Evolutionary conservation across 1,284 basidiomycete genomes (phyloP).

Genomic region (Rhodotorula mucilaginosa): DNA sequence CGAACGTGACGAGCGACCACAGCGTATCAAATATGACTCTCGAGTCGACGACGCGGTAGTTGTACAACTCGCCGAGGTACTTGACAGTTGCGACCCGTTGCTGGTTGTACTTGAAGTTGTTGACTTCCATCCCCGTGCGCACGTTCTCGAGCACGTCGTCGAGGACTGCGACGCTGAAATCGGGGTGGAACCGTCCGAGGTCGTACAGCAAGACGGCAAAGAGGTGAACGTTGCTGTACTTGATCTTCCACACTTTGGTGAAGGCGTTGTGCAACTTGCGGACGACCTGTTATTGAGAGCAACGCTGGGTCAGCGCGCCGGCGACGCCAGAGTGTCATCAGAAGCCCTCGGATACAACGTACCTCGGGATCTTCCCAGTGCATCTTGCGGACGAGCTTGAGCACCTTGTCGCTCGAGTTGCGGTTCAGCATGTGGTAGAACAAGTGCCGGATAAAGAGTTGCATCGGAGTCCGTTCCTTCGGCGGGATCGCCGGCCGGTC

Average conservation of each 20-base stretch:
- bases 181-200: conserved; percentile 84
- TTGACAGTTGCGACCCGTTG: conserved; percentile 84
- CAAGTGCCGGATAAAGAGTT: conserved; percentile 88
- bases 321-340: conserved; percentile 38
- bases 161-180: conserved; percentile 81
- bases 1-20: conserved; percentile 94
- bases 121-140: conserved; percentile 83
- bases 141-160: conserved; percentile 94
- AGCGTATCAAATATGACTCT: conserved; percentile 87
- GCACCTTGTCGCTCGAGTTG: conserved; percentile 40
- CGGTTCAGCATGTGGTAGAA: conserved; percentile 83
- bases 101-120: conserved; percentile 93
- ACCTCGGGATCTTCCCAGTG: conserved; percentile 81
- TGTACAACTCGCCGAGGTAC: conserved; percentile 95
- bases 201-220: conserved; percentile 92
- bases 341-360: conserved; percentile 18
- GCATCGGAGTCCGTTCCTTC: conserved; percentile 81
- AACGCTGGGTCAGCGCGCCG: conserved; percentile 32
- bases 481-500: conserved; percentile 80
- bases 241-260: conserved; percentile 95
- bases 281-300: conserved; percentile 41
- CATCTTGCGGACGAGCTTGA: conserved; percentile 86
- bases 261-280: conserved; percentile 67
- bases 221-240: conserved; percentile 83
- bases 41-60: conserved; percentile 88